Evolutionary conservation across 2,329 filamentous ascomycete species (phyloP), one percentile per base, ranked within the genome.

Genomic region (Colletotrichum australisinense): DNA sequence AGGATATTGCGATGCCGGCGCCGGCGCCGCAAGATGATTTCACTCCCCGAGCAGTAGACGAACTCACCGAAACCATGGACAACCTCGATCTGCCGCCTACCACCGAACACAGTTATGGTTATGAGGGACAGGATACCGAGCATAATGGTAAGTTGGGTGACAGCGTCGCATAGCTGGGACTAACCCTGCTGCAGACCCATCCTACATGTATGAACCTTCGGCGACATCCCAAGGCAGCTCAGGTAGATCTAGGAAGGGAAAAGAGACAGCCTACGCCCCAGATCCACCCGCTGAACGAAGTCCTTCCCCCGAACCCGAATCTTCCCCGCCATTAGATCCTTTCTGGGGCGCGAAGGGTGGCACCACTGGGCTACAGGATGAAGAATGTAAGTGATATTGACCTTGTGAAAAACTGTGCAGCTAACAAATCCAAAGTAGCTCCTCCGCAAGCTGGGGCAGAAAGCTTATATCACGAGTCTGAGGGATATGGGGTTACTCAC

Each of bases 1-100:
- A 72, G 32, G 76, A 74, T 28, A 55, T 67, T 53, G 63, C 52
- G 38, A 55, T 59, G 52, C 49, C 58, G 19, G 53, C 69, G 19
- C 74, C 76, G 68, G 22, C 73, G 75, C 28, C 64, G 59, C 55
- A 57, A 58, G 16, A 53, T 66, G 12, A 76, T 76, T 16, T 78
- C 79, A 57, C 78, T 78, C 42, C 42, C 42, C 58, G 78, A 77
- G 19, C 59, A 78, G n/a, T 78, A 53, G 76, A 78, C 32, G 67
- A 73, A 56, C 68, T 81, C 22, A 70, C 74, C 19, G 57, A 57
- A n/a, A 69, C 49, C 19, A 24, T 74, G 11, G 68, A 63, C n/a
- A 53, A 67, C 22, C 42, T 74, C 68, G 24, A 62, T 56, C n/a
- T 72, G 26, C 30, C 58, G 5, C 30, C 53, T 3, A n/a, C 49